Percentiles rank a stretch among this genome's conserved stretches.
phyloP scores from a whole-genome alignment of 176 grass and related monocot species.

The Carex kokanica region DNA sequence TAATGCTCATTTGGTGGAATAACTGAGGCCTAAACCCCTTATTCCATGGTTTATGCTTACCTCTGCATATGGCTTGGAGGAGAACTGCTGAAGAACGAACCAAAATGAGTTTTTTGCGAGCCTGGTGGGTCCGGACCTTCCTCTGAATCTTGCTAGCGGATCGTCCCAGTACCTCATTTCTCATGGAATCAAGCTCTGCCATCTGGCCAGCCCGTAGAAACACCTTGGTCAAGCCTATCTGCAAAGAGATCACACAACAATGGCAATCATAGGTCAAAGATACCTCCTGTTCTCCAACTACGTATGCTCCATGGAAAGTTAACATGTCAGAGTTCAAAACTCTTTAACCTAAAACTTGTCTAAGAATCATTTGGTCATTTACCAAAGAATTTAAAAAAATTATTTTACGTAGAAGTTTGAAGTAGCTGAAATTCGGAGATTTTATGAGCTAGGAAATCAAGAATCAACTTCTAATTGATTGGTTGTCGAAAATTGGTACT shows the following conservation, averaged over 20 bases:
- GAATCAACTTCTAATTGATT: neutral
- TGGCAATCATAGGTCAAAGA: conserved; percentile 5
- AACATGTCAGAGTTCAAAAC: conserved; percentile 23
- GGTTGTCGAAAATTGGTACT: neutral
- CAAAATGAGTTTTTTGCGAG: conserved; percentile 59
- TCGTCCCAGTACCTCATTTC: conserved; percentile 67
- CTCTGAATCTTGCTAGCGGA: conserved; percentile 96
- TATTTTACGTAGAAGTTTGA: neutral
- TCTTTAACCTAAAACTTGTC: neutral
- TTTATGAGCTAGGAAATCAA: neutral
- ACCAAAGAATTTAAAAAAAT: conserved; percentile 13
- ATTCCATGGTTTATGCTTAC: conserved; percentile 30
- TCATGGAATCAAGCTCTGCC: conserved; percentile 92
- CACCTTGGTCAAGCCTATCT: conserved; percentile 94
- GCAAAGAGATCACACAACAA: conserved; percentile 19
- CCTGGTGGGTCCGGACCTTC: conserved; percentile 66
- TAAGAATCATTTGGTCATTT: neutral
- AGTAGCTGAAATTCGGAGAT: neutral
- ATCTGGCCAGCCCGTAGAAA: conserved; percentile 98
- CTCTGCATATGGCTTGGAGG: conserved; percentile 85
- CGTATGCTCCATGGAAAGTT: neutral
- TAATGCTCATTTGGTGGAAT: too few relatives aligned
- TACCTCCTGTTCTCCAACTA: neutral
- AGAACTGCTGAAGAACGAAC: conserved; percentile 47
- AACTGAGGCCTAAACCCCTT: too few relatives aligned